These are phyloP conservation scores for Thinopyrum elongatum DNA, from an alignment of 176 grass and related monocot species.

Conservation along the genomic window DNA sequence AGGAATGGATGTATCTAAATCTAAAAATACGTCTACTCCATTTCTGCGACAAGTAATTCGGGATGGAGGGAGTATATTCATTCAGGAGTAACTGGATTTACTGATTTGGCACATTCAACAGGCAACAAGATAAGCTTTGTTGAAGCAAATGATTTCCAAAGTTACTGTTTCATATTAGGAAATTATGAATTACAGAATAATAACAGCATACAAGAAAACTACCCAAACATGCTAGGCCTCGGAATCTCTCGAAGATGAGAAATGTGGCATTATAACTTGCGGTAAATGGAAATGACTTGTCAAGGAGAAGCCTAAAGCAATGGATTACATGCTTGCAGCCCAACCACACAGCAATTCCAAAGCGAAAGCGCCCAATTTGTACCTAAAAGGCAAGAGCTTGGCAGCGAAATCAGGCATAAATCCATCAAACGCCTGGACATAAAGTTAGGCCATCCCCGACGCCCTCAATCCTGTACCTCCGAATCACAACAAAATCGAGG, in stretches of 20 bases:
- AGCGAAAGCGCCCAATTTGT: neutral
- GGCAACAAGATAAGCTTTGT: neutral
- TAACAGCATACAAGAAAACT: constrained; percentile 1
- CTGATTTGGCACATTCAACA: neutral
- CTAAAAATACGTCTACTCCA: no score
- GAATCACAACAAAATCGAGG: constrained; percentile 13
- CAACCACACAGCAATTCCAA: neutral
- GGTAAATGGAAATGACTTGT: neutral
- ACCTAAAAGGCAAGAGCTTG: neutral
- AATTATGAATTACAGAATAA: neutral
- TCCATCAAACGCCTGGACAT: neutral
- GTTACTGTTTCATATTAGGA: neutral
- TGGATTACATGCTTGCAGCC: neutral
- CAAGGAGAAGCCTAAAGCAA: neutral
- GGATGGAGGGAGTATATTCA: no score
- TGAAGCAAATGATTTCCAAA: constrained; percentile 14
- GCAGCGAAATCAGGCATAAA: constrained; percentile 4
- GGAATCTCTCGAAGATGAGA: neutral
- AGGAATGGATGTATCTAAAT: no score
- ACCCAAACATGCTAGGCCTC: neutral
- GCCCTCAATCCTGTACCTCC: neutral
- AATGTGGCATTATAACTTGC: neutral
- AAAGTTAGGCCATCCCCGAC: neutral
- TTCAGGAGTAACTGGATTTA: neutral
- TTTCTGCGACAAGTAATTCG: no score